Base-by-base conservation (phyloP, 2,329 filamentous ascomycete species). In the Aspergillus caelatus region DNA sequence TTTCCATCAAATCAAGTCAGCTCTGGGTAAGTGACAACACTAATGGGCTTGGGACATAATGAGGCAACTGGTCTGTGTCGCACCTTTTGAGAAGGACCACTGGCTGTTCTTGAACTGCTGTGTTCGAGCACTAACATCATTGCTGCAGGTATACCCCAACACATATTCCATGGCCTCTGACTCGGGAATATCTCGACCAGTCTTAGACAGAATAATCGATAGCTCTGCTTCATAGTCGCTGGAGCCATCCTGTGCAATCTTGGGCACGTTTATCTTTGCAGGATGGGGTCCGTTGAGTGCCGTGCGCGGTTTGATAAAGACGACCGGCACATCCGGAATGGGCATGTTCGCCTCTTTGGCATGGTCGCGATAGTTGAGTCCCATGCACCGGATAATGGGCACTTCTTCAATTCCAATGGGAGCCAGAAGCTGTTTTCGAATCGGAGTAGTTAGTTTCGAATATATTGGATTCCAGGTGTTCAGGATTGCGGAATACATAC, bases 341-440 rank as follows among this genome's bases (percentile, higher is more conserved):
- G 75, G 66, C 71, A 79, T 72, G 53, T 74, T 75, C 57, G 75
- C 75, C 68, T 81, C 79, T 19, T 67, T 63, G 6, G 78, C 79
- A 60, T 81, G 79, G 67, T 81, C 74, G 41, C 70, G 71, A 68
- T 82, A 82, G 71, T 83, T 84, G 58, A 83, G 75, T 8, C 81
- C 81, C 54, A 83, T 71, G 67, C 81, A 83, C 41, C 81, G 78
- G 56, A 83, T 80, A 23, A 78, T 76, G 77, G 67, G 72, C 45
- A 72, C 34, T 8, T 26, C 26, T 26, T 55, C 50, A 9, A 45
- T 43, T 21, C 30, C 12, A 6, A 53, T 53, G 12, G 57, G 61
- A 41, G 61, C 48, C 14, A 62, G 57, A 14, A 62, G 32, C 61
- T 32, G 12, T 36, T 14, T 14, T 36, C 5, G 34, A 36, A 36